These are phyloP conservation scores for Thelephora aurantiotincta DNA, from an alignment of 768 basidiomycete genomes.

Conservation along the genomic window DNA sequence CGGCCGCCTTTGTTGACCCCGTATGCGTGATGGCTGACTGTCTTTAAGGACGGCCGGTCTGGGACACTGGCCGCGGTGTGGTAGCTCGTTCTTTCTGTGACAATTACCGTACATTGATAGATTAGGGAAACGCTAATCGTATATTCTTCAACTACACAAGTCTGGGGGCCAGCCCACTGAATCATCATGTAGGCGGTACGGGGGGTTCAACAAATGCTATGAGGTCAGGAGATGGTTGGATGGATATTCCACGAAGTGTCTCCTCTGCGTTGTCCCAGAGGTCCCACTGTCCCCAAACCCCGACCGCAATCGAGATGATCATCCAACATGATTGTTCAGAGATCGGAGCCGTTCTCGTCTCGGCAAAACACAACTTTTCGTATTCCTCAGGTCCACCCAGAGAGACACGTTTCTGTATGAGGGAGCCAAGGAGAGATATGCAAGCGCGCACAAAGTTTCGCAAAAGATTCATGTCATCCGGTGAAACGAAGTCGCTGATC, in stretches of 20 bases:
- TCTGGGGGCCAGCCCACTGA: too few species aligned
- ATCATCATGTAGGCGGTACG: too few species aligned
- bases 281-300: slow-evolving; percentile 69
- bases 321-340: slow-evolving; percentile 55
- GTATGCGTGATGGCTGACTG: too few species aligned
- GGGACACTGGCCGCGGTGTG: too few species aligned
- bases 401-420: slow-evolving; percentile 2
- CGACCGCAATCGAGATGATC: slow-evolving; percentile 46
- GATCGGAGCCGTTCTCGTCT: slow-evolving; percentile 12
- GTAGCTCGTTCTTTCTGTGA: too few species aligned
- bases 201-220: too few species aligned
- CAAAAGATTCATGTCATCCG: slow-evolving; percentile 66
- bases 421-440: slow-evolving; percentile 19
- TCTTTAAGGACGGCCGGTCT: too few species aligned
- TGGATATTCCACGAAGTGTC: background rate
- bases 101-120: too few species aligned
- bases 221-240: background rate
- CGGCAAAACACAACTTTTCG: background rate
- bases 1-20: too few species aligned
- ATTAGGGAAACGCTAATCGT: too few species aligned
- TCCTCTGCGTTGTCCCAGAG: slow-evolving; percentile 65
- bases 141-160: too few species aligned
- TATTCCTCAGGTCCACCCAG: background rate
- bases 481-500: slow-evolving; percentile 52
- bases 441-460: slow-evolving; percentile 67